Conservation (phyloP, 148 eudicot genomes). For the Camellia sinensis region DNA sequence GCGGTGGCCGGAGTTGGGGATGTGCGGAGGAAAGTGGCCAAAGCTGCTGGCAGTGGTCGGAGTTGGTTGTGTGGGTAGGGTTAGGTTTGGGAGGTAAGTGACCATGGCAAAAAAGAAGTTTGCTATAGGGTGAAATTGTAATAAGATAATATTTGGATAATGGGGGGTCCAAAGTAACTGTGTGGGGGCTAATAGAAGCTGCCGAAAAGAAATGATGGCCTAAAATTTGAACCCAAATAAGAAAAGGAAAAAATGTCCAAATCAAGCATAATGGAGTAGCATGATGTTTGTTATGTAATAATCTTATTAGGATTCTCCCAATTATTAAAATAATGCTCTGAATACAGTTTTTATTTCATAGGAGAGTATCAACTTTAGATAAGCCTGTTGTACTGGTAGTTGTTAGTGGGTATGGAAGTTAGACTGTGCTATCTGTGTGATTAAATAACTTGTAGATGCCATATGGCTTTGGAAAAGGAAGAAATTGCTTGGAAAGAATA, state of each 20-base stretch:
- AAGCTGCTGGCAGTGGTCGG: too few relatives aligned
- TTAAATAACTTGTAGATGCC: slow-evolving; percentile 3
- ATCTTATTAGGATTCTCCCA: not conserved
- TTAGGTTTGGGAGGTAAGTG: too few relatives aligned
- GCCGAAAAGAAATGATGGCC: not conserved
- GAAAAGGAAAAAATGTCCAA: not conserved
- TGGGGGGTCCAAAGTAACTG: too few relatives aligned
- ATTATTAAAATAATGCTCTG: not conserved
- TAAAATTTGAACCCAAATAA: not conserved
- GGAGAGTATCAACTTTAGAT: not conserved
- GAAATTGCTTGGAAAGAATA: not conserved
- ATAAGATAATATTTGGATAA: too few relatives aligned
- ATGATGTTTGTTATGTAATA: not conserved
- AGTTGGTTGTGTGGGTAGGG: too few relatives aligned
- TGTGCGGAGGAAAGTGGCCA: too few relatives aligned
- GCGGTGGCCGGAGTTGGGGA: too few relatives aligned
- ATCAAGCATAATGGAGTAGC: not conserved
- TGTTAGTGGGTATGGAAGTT: not conserved
- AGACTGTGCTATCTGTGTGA: slow-evolving; percentile 3
- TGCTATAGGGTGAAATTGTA: too few relatives aligned
- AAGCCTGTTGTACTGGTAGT: not conserved
- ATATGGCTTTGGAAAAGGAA: not conserved
- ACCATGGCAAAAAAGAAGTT: too few relatives aligned
- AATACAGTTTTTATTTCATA: not conserved
- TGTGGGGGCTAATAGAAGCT: too few relatives aligned